Base-by-base conservation (phyloP, 306 rosid genomes). In the Bauhinia variegata region DNA sequence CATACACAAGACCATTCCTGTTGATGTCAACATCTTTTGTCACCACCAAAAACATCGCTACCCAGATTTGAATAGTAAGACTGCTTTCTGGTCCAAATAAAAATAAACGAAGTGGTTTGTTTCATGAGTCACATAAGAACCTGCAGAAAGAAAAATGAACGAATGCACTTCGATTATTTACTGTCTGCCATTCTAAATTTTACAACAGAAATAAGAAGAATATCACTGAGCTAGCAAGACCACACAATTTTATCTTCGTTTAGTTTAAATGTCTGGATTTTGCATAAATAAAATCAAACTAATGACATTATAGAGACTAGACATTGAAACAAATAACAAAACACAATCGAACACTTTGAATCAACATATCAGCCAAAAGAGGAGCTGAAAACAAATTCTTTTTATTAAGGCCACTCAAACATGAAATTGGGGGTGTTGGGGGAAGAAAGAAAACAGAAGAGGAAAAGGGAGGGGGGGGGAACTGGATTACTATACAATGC, bases 21-120 rank as follows among this genome's bases (percentile, higher is more conserved):
- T 57, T 36, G 56, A 58, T 15, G 15, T 75, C 79, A 54, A 44
- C 78, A 32, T 61, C 63, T 70, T 70, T 74, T 54, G 56, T 63
- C 69, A 41, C 63, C 78, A 70, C n/a, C n/a, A n/a, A n/a, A 67
- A 37, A 60, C 55, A 23, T 43, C 44, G 51, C 88, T 84, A 91
- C 67, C 97, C 97, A 44, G 97, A 89, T 74, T 92, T 89, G 75
- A 92, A 92, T 37, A 92, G 85, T 67, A 92, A 84, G 79, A 92
- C 91, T 38, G 98, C 98, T 79, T 92, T 92, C 85, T 92, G 98
- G 59, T 92, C 98, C 96, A 92, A 78, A 80, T 92, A 92, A 89
- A 92, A 92, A 83, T 92, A 92, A 63, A 92, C 92, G 53, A 92
- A 92, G 89, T 92, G 96, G 83, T 92, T 92, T 63, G 97, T 92